Conservation (phyloP, 2,329 filamentous ascomycete genomes). For the Hypocrella siamensis region DNA sequence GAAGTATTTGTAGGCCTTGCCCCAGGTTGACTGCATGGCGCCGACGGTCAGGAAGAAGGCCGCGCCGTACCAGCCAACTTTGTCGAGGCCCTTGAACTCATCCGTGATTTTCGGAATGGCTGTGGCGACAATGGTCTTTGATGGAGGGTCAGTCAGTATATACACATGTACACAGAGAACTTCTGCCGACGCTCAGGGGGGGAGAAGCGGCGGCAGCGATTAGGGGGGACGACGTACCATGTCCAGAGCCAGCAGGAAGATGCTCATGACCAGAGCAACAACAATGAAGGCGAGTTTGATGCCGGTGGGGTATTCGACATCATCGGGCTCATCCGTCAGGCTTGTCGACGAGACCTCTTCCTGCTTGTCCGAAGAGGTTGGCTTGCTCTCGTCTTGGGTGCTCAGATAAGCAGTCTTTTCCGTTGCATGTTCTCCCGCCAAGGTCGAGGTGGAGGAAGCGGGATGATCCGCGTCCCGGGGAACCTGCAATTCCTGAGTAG, state of each 20-base stretch:
- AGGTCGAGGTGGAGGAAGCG: conserved; percentile 14
- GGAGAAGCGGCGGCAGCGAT: conserved; percentile 18
- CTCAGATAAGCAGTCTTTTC: conserved; percentile 12
- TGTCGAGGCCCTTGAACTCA: conserved; percentile 32
- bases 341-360: conserved; percentile 1
- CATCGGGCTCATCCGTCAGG: conserved; percentile 7
- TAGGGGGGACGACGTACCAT: conserved; percentile 19
- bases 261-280: conserved; percentile 25
- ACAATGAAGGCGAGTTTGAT: conserved; percentile 26
- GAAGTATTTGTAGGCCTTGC: conserved; percentile 36
- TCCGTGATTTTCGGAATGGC: conserved; percentile 41
- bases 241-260: conserved; percentile 3
- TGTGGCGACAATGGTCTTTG: conserved; percentile 39
- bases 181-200: conserved; percentile 19
- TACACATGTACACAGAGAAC: neutral
- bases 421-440: conserved; percentile 12
- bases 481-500: too few relatives aligned
- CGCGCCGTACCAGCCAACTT: conserved; percentile 44
- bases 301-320: conserved; percentile 23
- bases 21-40: conserved; percentile 27
- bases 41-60: conserved; percentile 35
- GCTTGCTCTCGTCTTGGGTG: conserved; percentile 4
- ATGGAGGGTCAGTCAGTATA: neutral
- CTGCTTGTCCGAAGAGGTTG: conserved; percentile 3
- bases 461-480: conserved; percentile 9